Evolutionary conservation across 805 yeast species (phyloP).

Genomic region (Teunomyces atbi): DNA sequence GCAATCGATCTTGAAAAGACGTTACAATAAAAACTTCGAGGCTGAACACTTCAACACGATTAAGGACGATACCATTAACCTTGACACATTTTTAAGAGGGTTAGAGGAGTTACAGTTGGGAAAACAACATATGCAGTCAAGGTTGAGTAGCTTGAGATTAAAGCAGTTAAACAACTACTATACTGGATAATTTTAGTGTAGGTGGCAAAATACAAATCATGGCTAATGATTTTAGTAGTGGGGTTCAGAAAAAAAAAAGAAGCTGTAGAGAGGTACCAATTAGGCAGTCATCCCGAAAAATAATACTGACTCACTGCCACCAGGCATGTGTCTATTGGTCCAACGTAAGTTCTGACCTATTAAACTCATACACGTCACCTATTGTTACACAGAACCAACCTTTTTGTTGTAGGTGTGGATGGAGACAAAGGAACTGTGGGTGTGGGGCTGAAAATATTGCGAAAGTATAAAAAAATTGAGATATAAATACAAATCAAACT

Average conservation of each 20-base stretch:
- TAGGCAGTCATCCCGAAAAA: constrained; percentile 2
- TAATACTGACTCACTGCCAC: not conserved
- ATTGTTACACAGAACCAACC: not conserved
- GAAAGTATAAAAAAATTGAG: not conserved
- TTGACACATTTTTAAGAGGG: constrained; percentile 6
- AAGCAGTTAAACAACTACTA: constrained; percentile 9
- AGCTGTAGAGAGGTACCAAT: not conserved
- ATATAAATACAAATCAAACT: not conserved
- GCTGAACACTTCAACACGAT: constrained; percentile 12
- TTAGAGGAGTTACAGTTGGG: constrained; percentile 9
- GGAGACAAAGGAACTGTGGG: not conserved
- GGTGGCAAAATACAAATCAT: not conserved
- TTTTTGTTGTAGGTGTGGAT: not conserved
- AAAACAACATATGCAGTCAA: constrained; percentile 4
- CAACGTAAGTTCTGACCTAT: not conserved
- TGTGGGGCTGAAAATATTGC: not conserved
- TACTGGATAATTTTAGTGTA: not conserved
- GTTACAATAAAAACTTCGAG: constrained; percentile 22
- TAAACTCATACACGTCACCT: not conserved
- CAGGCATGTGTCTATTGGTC: not conserved
- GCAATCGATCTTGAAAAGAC: constrained; percentile 26
- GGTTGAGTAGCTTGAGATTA: constrained; percentile 4
- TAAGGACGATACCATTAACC: constrained; percentile 8
- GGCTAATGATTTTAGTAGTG: not conserved
- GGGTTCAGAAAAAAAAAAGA: not conserved